Conservation (phyloP, 345 rosid species). For the Lumnitzera racemosa region DNA sequence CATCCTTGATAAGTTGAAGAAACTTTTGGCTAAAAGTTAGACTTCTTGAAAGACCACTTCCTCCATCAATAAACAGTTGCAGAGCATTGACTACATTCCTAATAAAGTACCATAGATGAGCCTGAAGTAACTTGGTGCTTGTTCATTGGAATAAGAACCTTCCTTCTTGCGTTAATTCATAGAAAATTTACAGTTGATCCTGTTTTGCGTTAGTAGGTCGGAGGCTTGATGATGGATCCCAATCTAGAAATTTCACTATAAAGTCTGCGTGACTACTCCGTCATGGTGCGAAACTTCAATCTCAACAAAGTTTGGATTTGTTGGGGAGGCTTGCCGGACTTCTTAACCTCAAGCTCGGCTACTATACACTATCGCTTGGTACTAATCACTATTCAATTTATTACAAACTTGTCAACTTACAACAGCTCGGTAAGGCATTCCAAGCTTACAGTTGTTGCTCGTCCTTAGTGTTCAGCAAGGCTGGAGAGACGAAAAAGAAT, state of each 20-base stretch:
- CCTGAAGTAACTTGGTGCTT: conserved; percentile 44
- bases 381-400: too few relatives aligned
- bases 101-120: conserved; percentile 85
- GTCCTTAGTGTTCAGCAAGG: too few relatives aligned
- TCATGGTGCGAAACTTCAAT: too few relatives aligned
- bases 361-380: too few relatives aligned
- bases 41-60: conserved; percentile 55
- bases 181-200: conserved; percentile 20
- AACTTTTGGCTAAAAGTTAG: conserved; percentile 43
- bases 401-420: too few relatives aligned
- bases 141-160: conserved; percentile 46
- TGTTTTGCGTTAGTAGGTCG: conserved; percentile 19
- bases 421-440: too few relatives aligned
- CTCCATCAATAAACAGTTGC: conserved; percentile 56
- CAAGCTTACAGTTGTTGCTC: too few relatives aligned
- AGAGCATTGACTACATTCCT: conserved; percentile 52
- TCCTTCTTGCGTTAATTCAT: conserved; percentile 24
- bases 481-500: too few relatives aligned
- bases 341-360: too few relatives aligned
- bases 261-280: conserved; percentile 44
- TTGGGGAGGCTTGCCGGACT: too few relatives aligned
- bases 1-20: too few relatives aligned
- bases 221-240: conserved; percentile 57
- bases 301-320: too few relatives aligned
- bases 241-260: conserved; percentile 83